Evolutionary conservation across 2,329 filamentous ascomycete species (phyloP), one percentile per base, ranked within the genome.

Genomic region (Alternaria ethzedia): DNA sequence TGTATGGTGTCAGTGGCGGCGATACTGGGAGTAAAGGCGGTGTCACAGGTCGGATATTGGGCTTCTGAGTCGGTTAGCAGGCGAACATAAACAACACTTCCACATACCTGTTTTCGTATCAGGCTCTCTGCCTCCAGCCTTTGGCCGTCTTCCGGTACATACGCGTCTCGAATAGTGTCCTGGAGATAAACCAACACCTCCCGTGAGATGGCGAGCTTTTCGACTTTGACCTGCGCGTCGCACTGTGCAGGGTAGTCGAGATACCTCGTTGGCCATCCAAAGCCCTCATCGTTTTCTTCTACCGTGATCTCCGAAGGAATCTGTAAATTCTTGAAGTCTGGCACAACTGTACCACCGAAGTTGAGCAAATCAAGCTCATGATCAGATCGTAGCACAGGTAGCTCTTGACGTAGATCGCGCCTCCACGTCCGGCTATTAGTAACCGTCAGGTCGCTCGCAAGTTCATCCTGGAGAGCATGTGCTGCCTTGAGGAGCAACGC

Each of bases 21-120:
- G 82, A 82, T 4, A 81, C 59, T 17, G 84, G 82, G 17, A 86
- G 75, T 9, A 86, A 67, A 5, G 83, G 83, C n/a, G 84, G 84
- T 3, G 83, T 82, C n/a, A 84, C 11, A 15, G 76, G 76, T 30
- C 74, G 72, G 6, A 69, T 43, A 26, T 52, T 65, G 44, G 58
- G 54, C 25, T 75, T 73, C 81, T 82, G 50, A 4, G 41, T 5
- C 4, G 20, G 28, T 71, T 23, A 78, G 78, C 56, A 71, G 36
- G n/a, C 8, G 32, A 2, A 23, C 13, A 36, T 7, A 9, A 23
- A n/a, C 45, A 50, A 41, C 6, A 30, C 25, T 11, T 26, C 13
- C 10, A 65, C 69, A 60, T 76, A 78, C 74, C 64, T 57, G 68
- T 57, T 68, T 74, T 56, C 65, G 71, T 10, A 30, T 51, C 10